Evolutionary conservation across 495 filamentous ascomycete genomes (phyloP).

Genomic region (Gamarada debralockiae): DNA sequence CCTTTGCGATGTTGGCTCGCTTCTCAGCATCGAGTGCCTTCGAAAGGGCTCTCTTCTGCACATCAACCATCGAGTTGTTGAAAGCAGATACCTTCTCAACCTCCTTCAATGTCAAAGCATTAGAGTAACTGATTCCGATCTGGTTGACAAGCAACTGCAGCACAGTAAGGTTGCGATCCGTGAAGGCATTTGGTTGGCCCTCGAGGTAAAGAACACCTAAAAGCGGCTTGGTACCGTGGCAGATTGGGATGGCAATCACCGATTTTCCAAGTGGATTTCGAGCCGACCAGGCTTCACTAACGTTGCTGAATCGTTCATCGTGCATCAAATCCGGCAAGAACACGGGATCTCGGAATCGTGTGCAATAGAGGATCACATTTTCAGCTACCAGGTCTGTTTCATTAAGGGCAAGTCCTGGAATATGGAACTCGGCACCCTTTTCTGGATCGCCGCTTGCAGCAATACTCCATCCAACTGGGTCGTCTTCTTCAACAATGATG

Average conservation of each 20-base stretch:
- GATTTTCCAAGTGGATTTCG: constrained; percentile 68
- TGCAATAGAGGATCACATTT: constrained; percentile 76
- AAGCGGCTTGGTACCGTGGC: constrained; percentile 68
- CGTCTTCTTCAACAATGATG: constrained; percentile 72
- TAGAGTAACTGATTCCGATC: constrained; percentile 83
- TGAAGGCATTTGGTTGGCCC: constrained; percentile 80
- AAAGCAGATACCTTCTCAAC: constrained; percentile 74
- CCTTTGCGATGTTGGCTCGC: constrained; percentile 60
- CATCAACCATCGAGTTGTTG: constrained; percentile 83
- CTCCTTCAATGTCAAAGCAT: constrained; percentile 78
- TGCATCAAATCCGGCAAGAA: constrained; percentile 78
- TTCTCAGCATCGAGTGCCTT: constrained; percentile 60
- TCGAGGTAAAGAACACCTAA: constrained; percentile 84
- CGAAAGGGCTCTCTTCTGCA: constrained; percentile 76
- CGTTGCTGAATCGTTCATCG: constrained; percentile 84
- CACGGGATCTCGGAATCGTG: constrained; percentile 78
- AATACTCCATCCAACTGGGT: constrained; percentile 63
- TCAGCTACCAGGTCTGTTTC: constrained; percentile 61
- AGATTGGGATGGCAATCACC: constrained; percentile 81
- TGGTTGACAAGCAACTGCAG: constrained; percentile 85
- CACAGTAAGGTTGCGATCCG: constrained; percentile 81
- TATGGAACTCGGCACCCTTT: constrained; percentile 56
- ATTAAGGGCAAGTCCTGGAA: constrained; percentile 62
- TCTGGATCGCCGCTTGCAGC: constrained; percentile 72
- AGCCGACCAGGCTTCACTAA: constrained; percentile 64